Evolutionary conservation across 2,329 filamentous ascomycete genomes (phyloP), one percentile per base, ranked within the genome.

Genomic region (Aspergillus sp.): DNA sequence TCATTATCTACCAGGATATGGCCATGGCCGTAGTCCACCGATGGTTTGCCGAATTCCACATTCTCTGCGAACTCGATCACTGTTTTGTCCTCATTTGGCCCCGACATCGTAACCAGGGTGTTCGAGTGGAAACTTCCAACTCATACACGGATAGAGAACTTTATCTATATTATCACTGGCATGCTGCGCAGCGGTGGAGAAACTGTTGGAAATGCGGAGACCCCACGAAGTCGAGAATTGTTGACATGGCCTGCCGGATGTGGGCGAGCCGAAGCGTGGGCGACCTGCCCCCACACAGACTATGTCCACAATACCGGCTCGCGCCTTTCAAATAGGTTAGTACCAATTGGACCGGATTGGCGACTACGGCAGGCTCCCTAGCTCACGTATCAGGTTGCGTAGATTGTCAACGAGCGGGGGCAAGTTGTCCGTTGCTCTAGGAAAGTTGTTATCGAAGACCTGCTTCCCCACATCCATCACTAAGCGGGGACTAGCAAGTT

Each of bases 1-100:
- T 59, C 51, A n/a, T 53, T 55, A 54, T 66, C 56, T 8, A 69
- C 52, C 21, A 67, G 52, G 1, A 66, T 5, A 4, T 47, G 45
- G 12, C 45, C 27, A 3, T 58, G 52, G 31, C 40, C 58, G 17
- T 31, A 31, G 27, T 31, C 27, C 8, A 41, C 15, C 8, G 12
- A 23, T 31, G 35, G 31, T 33, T 49, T 44, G 7, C 48, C 27
- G n/a, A 41, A 6, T n/a, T 61, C 50, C 23, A 60, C 44, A 41
- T 63, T 58, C 41, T 67, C 65, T 14, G 54, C 47, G 17, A 55
- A 12, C 17, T 59, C 57, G 31, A 59, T 47, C 8, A 27, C 45
- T 23, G 24, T 9, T 44, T 57, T 57, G 21, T 49, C 55, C 14
- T 45, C 46, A 17, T 21, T 55, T 37, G 31, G 12, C 3, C 9